Conservation (phyloP, 129 eudicot species). For the Tanacetum coccineum region DNA sequence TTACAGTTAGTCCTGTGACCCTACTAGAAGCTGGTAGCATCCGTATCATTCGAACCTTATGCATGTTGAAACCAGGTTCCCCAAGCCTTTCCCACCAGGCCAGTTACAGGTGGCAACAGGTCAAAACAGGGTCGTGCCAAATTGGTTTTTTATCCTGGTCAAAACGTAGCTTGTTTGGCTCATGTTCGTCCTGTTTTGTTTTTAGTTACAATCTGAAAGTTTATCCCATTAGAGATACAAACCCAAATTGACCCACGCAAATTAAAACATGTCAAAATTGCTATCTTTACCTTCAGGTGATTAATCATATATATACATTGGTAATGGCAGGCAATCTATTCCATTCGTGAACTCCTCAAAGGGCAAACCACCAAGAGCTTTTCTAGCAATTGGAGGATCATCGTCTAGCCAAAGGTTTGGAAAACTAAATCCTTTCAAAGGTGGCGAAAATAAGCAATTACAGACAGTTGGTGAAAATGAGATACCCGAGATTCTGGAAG, state of each 20-base stretch:
- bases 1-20: not conserved
- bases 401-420: constrained; percentile 37
- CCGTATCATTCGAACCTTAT: too few species aligned
- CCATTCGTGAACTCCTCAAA: constrained; percentile 50
- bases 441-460: constrained; percentile 42
- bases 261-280: not conserved
- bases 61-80: too few species aligned
- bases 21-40: too few species aligned
- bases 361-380: constrained; percentile 73
- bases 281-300: not conserved
- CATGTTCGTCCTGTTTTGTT: too few species aligned
- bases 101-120: too few species aligned
- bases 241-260: not conserved
- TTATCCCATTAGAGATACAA: too few species aligned
- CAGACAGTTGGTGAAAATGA: constrained; percentile 53
- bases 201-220: too few species aligned
- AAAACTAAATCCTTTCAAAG: constrained; percentile 38
- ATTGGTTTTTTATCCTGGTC: too few species aligned
- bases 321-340: constrained; percentile 34
- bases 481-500: constrained; percentile 69
- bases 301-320: not conserved
- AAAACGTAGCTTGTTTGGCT: too few species aligned
- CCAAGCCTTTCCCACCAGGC: too few species aligned
- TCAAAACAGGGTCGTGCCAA: too few species aligned
- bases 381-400: constrained; percentile 47